Base-by-base conservation (phyloP, 805 yeast genomes). In the Barnettozyma sucrosica region DNA sequence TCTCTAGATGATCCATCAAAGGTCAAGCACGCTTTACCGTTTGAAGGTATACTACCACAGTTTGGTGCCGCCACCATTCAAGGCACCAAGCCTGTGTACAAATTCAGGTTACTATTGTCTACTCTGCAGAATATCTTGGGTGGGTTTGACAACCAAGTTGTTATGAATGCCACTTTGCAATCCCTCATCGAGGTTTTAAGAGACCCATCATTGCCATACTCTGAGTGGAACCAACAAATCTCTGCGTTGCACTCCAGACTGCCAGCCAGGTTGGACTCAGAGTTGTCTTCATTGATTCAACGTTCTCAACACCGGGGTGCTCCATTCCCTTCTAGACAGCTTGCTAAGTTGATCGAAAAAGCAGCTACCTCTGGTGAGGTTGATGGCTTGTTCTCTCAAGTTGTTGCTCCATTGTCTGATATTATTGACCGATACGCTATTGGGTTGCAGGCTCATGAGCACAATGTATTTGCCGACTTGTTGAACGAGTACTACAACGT, bases 121-220 rank as follows among this genome's bases (percentile, higher is more conserved):
- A 79, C 87, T 51, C 74, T 93, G 66, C 70, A 77, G 55, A 85
- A 90, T 68, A 92, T 90, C 53, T 75, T 95, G 64, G 76, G 77
- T 43, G 99, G 99, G 54, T 93, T 79, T 60, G 99, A 95, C 66
- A 92, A 93, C 70, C 98, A 92, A 71, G 95, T 89, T 54, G 87
- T 90, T 53, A 80, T 93, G 95, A 83, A 83, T 57, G 73, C 86
- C 14, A 85, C 97, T 28, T 77, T 93, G 60, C 79, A 81, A 60
- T 81, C 76, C 51, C 72, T 90, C 58, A 76, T 85, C 52, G 82
- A 77, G 47, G 82, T 86, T 14, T 73, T 95, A 68, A 80, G 85
- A 63, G 80, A 89, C 62, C 84, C 82, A 43, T 82, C 84, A 51
- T 75, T 93, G 61, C 99, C 99, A 44, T 93, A 80, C 68, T 85